phyloP scores from a whole-genome alignment of 2,329 filamentous ascomycete genomes.

The Aspergillus sp. region DNA sequence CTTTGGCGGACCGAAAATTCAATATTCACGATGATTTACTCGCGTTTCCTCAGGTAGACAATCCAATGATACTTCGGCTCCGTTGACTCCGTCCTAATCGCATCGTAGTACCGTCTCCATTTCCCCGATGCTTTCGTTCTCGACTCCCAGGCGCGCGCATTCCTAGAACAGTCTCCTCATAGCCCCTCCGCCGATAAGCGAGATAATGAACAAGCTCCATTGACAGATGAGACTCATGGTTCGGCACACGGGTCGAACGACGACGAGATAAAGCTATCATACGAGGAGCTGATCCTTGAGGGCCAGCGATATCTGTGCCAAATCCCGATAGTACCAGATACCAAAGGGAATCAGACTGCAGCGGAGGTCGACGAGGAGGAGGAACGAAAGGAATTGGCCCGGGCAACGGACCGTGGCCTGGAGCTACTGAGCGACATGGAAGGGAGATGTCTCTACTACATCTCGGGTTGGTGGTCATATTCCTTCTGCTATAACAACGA shows the following conservation, averaged over 20 bases:
- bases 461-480: constrained; percentile 95
- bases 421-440: constrained; percentile 79
- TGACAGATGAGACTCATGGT: constrained; percentile 21
- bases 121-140: constrained; percentile 75
- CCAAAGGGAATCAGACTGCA: constrained; percentile 68
- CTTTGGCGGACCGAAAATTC: constrained; percentile 66
- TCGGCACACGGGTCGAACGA: constrained; percentile 39
- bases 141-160: constrained; percentile 68
- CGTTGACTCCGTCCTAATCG: background rate
- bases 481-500: constrained; percentile 89
- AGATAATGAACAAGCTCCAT: constrained; percentile 33
- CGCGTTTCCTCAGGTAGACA: constrained; percentile 77
- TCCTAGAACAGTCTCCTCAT: constrained; percentile 44
- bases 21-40: constrained; percentile 88
- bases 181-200: constrained; percentile 22
- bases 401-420: constrained; percentile 77
- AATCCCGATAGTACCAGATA: constrained; percentile 71
- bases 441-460: constrained; percentile 78
- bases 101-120: constrained; percentile 73
- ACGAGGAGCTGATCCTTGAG: constrained; percentile 75
- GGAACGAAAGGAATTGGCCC: constrained; percentile 77
- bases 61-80: background rate
- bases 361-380: constrained; percentile 67
- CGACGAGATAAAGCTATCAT: constrained; percentile 41
- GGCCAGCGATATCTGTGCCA: constrained; percentile 80